Conservation (phyloP, 176 grass and related monocot species). For the Oryza brachyantha region DNA sequence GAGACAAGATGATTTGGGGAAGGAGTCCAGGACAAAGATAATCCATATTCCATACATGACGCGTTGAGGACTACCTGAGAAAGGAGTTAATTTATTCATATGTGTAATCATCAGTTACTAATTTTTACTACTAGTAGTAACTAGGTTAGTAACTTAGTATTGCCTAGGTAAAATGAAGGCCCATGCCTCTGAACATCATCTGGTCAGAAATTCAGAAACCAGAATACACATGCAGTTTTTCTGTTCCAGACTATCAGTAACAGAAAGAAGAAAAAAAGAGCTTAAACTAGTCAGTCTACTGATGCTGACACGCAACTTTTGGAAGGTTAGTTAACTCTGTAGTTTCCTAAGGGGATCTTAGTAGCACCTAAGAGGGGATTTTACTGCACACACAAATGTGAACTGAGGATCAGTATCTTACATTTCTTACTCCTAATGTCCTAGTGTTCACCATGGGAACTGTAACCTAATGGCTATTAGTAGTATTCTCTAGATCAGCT, state of each 20-base stretch:
- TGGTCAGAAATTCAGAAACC: not conserved
- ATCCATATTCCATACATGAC: not conserved
- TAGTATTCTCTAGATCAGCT: not conserved
- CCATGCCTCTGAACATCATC: not conserved
- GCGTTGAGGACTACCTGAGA: slow-evolving; percentile 15
- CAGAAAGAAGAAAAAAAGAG: not conserved
- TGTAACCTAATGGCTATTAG: not conserved
- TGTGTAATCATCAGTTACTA: slow-evolving; percentile 30
- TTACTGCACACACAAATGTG: slow-evolving; percentile 28
- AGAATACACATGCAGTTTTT: not conserved
- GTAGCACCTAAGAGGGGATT: slow-evolving; percentile 7
- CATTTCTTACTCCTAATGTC: not conserved
- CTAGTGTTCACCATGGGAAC: not conserved
- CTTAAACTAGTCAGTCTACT: not conserved
- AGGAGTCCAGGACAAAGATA: not conserved
- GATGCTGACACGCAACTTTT: slow-evolving; percentile 28
- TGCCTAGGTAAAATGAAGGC: not conserved
- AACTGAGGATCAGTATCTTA: slow-evolving; percentile 19
- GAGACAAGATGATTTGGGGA: slow-evolving; percentile 49
- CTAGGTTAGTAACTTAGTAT: not conserved
- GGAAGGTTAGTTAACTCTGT: slow-evolving; percentile 15
- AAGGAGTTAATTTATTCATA: not conserved
- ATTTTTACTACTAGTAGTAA: slow-evolving; percentile 21
- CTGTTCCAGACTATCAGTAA: not conserved
- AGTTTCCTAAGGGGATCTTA: slow-evolving; percentile 37